Percentiles rank a stretch among this genome's conserved stretches.
Evolutionary conservation across 495 filamentous ascomycete species (phyloP).

Genomic region (Neurospora cerealis): DNA sequence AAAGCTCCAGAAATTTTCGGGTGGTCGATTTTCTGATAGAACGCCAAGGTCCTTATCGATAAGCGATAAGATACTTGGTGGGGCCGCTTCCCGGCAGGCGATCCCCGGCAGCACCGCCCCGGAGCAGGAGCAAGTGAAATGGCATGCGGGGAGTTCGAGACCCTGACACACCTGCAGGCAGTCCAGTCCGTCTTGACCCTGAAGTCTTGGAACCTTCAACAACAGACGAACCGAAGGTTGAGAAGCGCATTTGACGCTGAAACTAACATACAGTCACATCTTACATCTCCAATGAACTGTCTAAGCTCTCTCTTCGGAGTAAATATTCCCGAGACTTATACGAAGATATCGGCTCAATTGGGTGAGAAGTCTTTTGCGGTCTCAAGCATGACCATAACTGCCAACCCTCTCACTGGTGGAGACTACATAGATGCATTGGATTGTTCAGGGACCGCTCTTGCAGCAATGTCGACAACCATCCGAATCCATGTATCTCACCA

Average conservation of each 20-base stretch:
- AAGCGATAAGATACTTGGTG: constrained; percentile 5
- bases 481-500: background rate
- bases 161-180: background rate
- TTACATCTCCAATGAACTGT: background rate
- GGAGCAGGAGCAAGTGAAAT: background rate
- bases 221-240: background rate
- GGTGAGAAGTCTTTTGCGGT: background rate
- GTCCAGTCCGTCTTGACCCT: background rate
- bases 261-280: background rate
- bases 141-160: background rate
- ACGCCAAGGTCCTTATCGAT: constrained; percentile 15
- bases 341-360: background rate
- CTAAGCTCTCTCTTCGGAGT: background rate
- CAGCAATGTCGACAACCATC: background rate
- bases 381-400: background rate
- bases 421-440: background rate
- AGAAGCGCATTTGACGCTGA: background rate
- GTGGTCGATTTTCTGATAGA: constrained; percentile 6
- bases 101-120: background rate
- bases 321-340: background rate
- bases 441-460: background rate
- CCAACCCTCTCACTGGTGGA: background rate
- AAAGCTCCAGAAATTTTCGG: constrained; percentile 23
- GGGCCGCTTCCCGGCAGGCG: constrained; percentile 1
- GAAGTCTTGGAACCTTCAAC: background rate